Conservation (phyloP, 2,329 filamentous ascomycete species). For the Xylariaceae sp. region DNA sequence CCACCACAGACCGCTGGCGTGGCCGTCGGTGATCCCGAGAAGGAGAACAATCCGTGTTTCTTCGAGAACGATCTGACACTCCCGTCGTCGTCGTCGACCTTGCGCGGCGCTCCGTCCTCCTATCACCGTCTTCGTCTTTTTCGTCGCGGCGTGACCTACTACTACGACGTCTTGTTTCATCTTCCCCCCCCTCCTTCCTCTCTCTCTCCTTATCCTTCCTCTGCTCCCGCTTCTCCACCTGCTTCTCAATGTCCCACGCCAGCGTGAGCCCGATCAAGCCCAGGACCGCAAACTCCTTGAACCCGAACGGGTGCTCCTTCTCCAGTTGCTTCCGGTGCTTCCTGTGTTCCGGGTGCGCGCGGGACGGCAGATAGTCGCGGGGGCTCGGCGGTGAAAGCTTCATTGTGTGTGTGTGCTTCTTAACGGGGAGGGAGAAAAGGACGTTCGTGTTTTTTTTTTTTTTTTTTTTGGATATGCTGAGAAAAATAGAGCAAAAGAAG, state of each 20-base stretch:
- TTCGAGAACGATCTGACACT: no score
- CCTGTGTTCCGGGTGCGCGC: constrained; percentile 35
- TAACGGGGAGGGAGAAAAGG: no score
- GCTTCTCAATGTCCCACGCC: constrained; percentile 37
- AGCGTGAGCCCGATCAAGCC: constrained; percentile 33
- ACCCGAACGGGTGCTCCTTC: constrained; percentile 37
- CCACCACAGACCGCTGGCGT: constrained; percentile 11
- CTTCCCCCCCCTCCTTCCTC: constrained; percentile 21
- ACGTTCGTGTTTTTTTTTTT: no score
- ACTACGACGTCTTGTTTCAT: constrained; percentile 21
- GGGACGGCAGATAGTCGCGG: constrained; percentile 32
- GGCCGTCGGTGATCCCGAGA: constrained; percentile 5
- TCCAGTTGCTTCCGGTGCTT: constrained; percentile 35
- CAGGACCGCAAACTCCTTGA: constrained; percentile 30
- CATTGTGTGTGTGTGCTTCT: constrained; percentile 8
- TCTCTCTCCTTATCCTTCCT: constrained; percentile 25
- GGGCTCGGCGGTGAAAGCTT: constrained; percentile 15
- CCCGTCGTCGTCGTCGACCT: constrained; percentile 8
- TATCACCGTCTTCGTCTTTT: no score
- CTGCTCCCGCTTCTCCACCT: constrained; percentile 32
- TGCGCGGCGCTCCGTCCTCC: no score
- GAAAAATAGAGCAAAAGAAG: no score
- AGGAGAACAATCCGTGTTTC: no score
- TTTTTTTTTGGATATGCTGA: no score
- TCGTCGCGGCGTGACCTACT: no score